These are phyloP conservation scores for Colletotrichum lentis DNA, from an alignment of 2,329 filamentous ascomycete genomes.

Conservation along the genomic window DNA sequence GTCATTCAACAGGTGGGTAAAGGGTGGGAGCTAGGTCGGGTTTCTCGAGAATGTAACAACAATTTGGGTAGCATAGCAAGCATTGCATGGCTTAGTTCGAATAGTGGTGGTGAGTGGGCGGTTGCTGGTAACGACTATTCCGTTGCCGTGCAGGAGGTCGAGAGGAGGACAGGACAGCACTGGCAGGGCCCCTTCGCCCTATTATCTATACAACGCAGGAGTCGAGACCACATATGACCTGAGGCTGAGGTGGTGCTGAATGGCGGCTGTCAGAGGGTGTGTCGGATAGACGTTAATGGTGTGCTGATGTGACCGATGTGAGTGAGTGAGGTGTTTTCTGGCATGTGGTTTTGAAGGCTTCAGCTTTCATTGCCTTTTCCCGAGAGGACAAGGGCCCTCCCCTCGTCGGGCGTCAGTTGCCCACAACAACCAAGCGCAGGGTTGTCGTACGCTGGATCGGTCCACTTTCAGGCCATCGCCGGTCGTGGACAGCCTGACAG, in stretches of 20 bases:
- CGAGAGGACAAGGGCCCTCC: conserved; percentile 4
- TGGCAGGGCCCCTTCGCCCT: too few species aligned
- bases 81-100: neutral
- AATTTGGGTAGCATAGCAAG: neutral
- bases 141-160: neutral
- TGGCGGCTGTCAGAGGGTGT: neutral
- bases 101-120: neutral
- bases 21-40: conserved; percentile 1
- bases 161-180: too few species aligned
- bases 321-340: conserved; percentile 39
- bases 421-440: too few species aligned
- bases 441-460: conserved; percentile 27
- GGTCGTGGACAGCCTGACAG: conserved; percentile 20
- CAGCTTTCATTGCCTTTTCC: conserved; percentile 11
- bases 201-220: neutral
- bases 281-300: neutral
- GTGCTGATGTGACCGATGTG: conserved; percentile 28
- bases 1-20: conserved; percentile 18
- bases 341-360: conserved; percentile 39
- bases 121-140: neutral
- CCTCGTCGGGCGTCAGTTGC: conserved; percentile 1
- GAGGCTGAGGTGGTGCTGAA: neutral
- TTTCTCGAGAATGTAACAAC: conserved; percentile 4
- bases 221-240: conserved; percentile 5
- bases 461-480: conserved; percentile 29